A percentile compares a stretch with the other conserved stretches of the same genome.
Conservation (phyloP, 257 asterid genomes). For the Linaria vulgaris region DNA sequence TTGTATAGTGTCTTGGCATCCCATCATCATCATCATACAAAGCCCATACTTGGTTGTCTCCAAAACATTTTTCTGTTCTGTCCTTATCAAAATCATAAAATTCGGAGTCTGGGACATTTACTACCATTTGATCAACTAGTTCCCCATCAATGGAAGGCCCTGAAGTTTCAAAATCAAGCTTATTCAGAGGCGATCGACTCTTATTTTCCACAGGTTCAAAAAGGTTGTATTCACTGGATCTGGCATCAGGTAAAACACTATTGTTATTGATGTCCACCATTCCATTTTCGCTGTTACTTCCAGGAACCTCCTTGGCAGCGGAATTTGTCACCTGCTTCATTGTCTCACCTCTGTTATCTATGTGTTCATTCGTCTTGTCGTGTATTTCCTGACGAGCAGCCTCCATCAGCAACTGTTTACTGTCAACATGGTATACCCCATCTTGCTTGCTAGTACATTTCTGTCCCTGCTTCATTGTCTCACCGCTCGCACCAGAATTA, state of each 20-base stretch:
- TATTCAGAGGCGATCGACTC: constrained; percentile 22
- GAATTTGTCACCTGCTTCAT: constrained; percentile 23
- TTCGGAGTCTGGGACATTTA: constrained; percentile 51
- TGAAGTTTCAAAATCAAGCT: constrained; percentile 17
- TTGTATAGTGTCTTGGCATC: constrained; percentile 70
- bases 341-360: constrained; percentile 23
- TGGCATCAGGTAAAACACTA: constrained; percentile 13
- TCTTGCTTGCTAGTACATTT: constrained; percentile 28
- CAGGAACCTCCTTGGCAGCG: constrained; percentile 26
- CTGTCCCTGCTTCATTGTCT: constrained; percentile 23
- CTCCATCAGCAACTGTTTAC: constrained; percentile 51
- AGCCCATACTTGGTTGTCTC: constrained; percentile 70
- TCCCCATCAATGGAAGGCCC: constrained; percentile 18
- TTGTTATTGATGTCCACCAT: constrained; percentile 15
- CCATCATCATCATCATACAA: constrained; percentile 69
- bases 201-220: constrained; percentile 30
- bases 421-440: constrained; percentile 23
- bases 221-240: constrained; percentile 20
- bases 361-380: constrained; percentile 33
- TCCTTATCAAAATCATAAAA: constrained; percentile 55
- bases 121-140: constrained; percentile 30
- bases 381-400: constrained; percentile 52
- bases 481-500: constrained; percentile 31
- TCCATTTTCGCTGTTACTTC: constrained; percentile 27
- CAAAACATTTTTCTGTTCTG: constrained; percentile 46